Evolutionary conservation across 495 filamentous ascomycete species (phyloP).

Genomic region (Tuber brumale): DNA sequence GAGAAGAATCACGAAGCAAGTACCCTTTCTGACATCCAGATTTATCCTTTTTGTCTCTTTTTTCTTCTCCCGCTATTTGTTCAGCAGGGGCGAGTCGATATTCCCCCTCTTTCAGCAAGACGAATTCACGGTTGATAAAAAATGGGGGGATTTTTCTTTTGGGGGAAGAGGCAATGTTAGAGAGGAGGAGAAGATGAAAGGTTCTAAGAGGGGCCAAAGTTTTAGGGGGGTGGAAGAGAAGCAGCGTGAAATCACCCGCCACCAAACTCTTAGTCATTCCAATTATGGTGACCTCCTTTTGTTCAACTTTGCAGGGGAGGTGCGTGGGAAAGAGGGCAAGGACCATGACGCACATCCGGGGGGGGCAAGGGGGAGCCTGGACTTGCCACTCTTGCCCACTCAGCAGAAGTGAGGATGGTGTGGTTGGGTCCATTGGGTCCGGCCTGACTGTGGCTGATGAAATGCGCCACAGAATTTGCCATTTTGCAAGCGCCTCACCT

Average conservation of each 20-base stretch:
- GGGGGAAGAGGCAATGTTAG: not conserved
- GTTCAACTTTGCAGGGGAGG: not conserved
- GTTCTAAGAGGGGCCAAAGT: slow-evolving; percentile 2
- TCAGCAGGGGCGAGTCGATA: slow-evolving; percentile 36
- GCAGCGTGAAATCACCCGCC: not conserved
- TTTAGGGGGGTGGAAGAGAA: slow-evolving; percentile 1
- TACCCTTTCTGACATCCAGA: slow-evolving; percentile 35
- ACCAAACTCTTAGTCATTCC: slow-evolving; percentile 6
- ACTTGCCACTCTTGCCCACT: not conserved
- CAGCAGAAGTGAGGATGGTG: not conserved
- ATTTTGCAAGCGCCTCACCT: not conserved
- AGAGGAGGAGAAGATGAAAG: not conserved
- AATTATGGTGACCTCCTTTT: slow-evolving; percentile 2
- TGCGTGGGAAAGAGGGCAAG: not conserved
- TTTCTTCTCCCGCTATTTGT: slow-evolving; percentile 32
- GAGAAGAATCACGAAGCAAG: slow-evolving; percentile 36
- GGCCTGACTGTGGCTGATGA: not conserved
- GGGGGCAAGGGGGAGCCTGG: not conserved
- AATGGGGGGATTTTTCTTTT: not conserved
- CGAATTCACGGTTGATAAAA: slow-evolving; percentile 3
- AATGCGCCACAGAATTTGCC: not conserved
- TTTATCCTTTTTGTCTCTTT: slow-evolving; percentile 24
- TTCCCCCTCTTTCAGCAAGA: slow-evolving; percentile 16
- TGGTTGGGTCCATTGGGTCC: not conserved
- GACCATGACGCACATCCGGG: not conserved